A percentile compares a stretch with the other conserved stretches of the same genome.
Evolutionary conservation across 2,329 filamentous ascomycete species (phyloP).

Genomic region (Calonectria hongkongensis): DNA sequence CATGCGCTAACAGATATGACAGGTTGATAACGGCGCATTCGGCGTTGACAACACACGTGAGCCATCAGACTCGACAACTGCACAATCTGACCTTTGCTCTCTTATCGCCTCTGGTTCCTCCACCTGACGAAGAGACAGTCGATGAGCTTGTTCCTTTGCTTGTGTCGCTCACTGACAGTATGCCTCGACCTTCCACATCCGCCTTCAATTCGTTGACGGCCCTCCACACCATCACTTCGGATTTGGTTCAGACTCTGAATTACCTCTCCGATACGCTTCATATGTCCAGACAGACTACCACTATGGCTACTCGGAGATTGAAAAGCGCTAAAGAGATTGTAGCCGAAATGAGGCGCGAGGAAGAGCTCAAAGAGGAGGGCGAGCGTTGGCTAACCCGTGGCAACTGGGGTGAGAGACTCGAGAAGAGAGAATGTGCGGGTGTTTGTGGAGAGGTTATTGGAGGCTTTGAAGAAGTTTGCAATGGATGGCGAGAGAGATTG

Average conservation of each 20-base stretch:
- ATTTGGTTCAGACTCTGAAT: slow-evolving; percentile 86
- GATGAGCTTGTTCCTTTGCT: slow-evolving; percentile 83
- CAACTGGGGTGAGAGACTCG: slow-evolving; percentile 87
- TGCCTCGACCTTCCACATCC: slow-evolving; percentile 78
- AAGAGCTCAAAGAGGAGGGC: slow-evolving; percentile 88
- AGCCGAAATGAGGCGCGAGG: slow-evolving; percentile 87
- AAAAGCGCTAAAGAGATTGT: slow-evolving; percentile 90
- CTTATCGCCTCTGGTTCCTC: slow-evolving; percentile 79
- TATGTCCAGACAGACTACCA: slow-evolving; percentile 93
- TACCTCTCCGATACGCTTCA: slow-evolving; percentile 93
- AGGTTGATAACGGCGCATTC: slow-evolving; percentile 86
- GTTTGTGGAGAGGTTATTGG: slow-evolving; percentile 92
- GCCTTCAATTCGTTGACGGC: slow-evolving; percentile 80
- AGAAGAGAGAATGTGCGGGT: slow-evolving; percentile 85
- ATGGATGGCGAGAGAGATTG: slow-evolving; percentile 86
- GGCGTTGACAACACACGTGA: slow-evolving; percentile 83
- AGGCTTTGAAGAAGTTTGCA: slow-evolving; percentile 94
- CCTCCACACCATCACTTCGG: slow-evolving; percentile 81
- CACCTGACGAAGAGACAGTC: slow-evolving; percentile 78
- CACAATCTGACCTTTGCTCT: slow-evolving; percentile 83
- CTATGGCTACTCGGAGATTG: slow-evolving; percentile 85
- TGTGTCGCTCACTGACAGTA: slow-evolving; percentile 76
- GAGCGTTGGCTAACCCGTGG: slow-evolving; percentile 87
- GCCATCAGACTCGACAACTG: slow-evolving; percentile 84
- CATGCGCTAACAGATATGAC: slow-evolving; percentile 44